A percentile compares a stretch with the other conserved stretches of the same genome.
Conservation (phyloP, 23 red algal species). For the Gracilaria domingensis region DNA sequence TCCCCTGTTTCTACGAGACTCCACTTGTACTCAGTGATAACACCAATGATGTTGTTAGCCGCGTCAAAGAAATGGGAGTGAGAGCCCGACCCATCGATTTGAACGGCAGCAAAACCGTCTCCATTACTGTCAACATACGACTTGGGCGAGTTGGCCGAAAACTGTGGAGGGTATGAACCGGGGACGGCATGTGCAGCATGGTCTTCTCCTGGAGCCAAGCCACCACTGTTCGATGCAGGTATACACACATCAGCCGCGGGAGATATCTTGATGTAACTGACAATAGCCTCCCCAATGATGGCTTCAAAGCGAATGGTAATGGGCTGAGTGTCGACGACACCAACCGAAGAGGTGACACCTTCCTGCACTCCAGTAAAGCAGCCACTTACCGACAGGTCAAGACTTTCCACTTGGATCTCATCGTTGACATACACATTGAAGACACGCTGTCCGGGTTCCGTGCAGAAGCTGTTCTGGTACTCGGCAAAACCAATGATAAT, state of each 20-base stretch:
- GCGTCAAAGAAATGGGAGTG: conserved; percentile 76
- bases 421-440: conserved; percentile 66
- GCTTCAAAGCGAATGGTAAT: conserved; percentile 48
- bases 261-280: conserved; percentile 56
- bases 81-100: conserved; percentile 37
- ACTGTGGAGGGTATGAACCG: conserved; percentile 58
- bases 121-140: conserved; percentile 67
- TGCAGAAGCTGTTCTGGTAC: conserved; percentile 29
- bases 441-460: conserved; percentile 57
- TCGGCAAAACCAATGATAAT: conserved; percentile 69
- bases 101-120: conserved; percentile 52
- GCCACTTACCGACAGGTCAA: conserved; percentile 37
- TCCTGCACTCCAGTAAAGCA: conserved; percentile 30
- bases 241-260: conserved; percentile 39
- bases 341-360: conserved; percentile 20
- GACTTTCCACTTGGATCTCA: conserved; percentile 22
- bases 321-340: conserved; percentile 37
- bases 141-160: conserved; percentile 29
- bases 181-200: conserved; percentile 76
- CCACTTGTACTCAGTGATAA: conserved; percentile 69
- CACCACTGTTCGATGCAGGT: conserved; percentile 26
- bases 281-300: conserved; percentile 40
- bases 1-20: conserved; percentile 67
- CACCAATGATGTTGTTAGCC: conserved; percentile 41
- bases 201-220: conserved; percentile 34